Percentiles rank a stretch among this genome's conserved stretches.
Evolutionary conservation across 306 rosid genomes (phyloP).

Genomic region (Fragaria ananassa): DNA sequence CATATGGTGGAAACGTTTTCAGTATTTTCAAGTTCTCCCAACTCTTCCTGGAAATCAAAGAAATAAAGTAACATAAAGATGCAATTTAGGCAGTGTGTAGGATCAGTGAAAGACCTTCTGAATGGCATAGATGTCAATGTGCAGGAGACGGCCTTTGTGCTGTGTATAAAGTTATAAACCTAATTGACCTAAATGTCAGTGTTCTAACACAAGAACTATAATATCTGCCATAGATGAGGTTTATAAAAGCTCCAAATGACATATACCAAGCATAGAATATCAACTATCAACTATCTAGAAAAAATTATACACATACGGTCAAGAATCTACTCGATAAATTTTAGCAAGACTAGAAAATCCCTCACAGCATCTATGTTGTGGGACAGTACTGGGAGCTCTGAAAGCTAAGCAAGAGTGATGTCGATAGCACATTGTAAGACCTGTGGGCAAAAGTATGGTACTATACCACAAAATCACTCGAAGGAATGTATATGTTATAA

Average conservation of each 20-base stretch:
- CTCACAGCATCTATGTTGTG: background rate
- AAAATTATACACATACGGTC: background rate
- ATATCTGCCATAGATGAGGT: background rate
- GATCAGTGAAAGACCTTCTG: constrained; percentile 3
- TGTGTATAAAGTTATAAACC: background rate
- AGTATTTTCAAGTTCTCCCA: constrained; percentile 59
- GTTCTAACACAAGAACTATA: background rate
- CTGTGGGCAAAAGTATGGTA: background rate
- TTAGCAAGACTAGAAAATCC: background rate
- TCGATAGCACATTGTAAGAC: background rate
- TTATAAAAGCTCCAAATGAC: background rate
- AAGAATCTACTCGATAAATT: background rate
- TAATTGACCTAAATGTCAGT: background rate
- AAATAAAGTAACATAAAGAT: background rate
- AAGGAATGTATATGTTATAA: background rate
- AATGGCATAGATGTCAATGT: background rate
- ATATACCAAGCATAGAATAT: background rate
- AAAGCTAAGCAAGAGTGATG: background rate
- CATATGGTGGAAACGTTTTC: constrained; percentile 66
- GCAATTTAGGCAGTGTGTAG: constrained; percentile 2
- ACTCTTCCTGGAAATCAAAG: constrained; percentile 55
- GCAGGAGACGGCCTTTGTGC: background rate
- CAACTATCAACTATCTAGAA: background rate
- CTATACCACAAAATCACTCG: background rate
- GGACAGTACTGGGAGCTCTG: background rate